phyloP scores from a whole-genome alignment of 2,329 filamentous ascomycete genomes.

The Aureobasidium sp. region DNA sequence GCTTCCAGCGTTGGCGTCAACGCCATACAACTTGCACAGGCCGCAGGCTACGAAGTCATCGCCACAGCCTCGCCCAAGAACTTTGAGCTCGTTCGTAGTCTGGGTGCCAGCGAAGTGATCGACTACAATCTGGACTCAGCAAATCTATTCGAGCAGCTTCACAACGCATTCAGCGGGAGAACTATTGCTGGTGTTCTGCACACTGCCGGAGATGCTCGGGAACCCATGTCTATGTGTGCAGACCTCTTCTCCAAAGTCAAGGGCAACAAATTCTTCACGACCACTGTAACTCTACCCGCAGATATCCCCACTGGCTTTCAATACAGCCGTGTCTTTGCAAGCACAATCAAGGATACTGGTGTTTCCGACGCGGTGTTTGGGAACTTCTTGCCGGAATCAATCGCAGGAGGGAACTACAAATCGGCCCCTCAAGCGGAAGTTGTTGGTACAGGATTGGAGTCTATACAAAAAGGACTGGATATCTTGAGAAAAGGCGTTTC shows the following conservation, averaged over 20 bases:
- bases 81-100: slow-evolving; percentile 36
- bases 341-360: slow-evolving; percentile 5
- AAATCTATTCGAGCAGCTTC: slow-evolving; percentile 27
- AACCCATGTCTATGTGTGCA: background rate
- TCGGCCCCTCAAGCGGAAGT: slow-evolving; percentile 18
- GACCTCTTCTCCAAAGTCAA: background rate
- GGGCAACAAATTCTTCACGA: slow-evolving; percentile 9
- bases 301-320: background rate
- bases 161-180: slow-evolving; percentile 17
- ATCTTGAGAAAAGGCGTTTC: slow-evolving; percentile 19
- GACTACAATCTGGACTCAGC: slow-evolving; percentile 34
- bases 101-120: slow-evolving; percentile 41
- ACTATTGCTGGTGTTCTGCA: slow-evolving; percentile 19
- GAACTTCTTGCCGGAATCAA: slow-evolving; percentile 17
- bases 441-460: slow-evolving; percentile 19
- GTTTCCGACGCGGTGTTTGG: slow-evolving; percentile 9
- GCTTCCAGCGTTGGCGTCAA: slow-evolving; percentile 41
- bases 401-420: slow-evolving; percentile 17
- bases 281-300: background rate
- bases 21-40: slow-evolving; percentile 41
- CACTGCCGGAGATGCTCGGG: background rate
- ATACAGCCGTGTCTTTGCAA: slow-evolving; percentile 5
- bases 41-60: slow-evolving; percentile 41
- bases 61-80: slow-evolving; percentile 39
- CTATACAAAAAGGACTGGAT: slow-evolving; percentile 19